phyloP scores from a whole-genome alignment of 768 basidiomycete species.

The Hericium erinaceus region DNA sequence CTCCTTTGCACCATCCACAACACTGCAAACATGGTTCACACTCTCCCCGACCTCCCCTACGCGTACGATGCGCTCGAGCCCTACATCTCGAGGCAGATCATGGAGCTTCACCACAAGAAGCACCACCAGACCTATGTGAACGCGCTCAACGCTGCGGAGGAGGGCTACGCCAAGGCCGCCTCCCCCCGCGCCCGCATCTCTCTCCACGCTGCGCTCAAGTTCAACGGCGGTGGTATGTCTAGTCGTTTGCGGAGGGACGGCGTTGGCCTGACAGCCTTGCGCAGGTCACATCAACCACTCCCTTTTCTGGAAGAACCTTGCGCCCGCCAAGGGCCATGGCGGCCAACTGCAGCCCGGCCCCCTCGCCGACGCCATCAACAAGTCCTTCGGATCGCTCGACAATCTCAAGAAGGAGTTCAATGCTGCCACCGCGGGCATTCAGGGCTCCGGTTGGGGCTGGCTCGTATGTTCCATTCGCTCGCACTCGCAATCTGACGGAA shows the following conservation, averaged over 20 bases:
- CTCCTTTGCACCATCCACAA: neutral
- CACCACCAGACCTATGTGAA: conserved; percentile 92
- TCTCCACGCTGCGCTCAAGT: conserved; percentile 88
- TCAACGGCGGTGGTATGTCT: conserved; percentile 83
- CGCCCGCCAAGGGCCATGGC: conserved; percentile 46
- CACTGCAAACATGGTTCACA: conserved; percentile 32
- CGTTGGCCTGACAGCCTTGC: neutral
- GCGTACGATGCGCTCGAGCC: conserved; percentile 87
- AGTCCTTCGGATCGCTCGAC: conserved; percentile 83
- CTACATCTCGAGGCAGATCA: conserved; percentile 83
- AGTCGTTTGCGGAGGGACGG: neutral
- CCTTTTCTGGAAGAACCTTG: conserved; percentile 96
- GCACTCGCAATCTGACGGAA: neutral
- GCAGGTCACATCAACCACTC: conserved; percentile 90
- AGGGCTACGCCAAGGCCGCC: conserved; percentile 56
- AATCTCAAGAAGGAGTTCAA: conserved; percentile 82
- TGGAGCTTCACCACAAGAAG: conserved; percentile 88
- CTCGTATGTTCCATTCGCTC: conserved; percentile 40
- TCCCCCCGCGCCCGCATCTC: conserved; percentile 70
- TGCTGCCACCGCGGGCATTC: conserved; percentile 80
- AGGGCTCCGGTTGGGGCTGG: conserved; percentile 99
- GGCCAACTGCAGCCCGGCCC: conserved; percentile 57
- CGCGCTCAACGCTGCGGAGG: conserved; percentile 89
- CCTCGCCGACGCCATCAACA: conserved; percentile 66
- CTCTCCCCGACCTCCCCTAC: conserved; percentile 74